Evolutionary conservation across 257 asterid genomes (phyloP).

Genomic region (Solanum habrochaites): DNA sequence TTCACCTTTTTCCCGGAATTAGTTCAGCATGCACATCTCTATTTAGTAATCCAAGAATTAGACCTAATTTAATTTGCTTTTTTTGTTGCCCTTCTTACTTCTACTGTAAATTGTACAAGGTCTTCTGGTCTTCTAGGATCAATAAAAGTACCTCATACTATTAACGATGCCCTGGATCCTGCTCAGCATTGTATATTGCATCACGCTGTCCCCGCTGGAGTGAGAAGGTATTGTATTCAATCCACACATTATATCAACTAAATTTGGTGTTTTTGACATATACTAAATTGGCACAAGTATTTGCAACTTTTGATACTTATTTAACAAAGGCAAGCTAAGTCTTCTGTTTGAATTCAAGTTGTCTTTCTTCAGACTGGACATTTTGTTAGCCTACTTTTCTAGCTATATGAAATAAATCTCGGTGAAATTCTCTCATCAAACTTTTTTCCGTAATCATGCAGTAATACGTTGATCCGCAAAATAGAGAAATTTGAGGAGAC

Average conservation of each 20-base stretch:
- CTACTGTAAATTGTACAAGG: neutral
- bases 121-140: slow-evolving; percentile 44
- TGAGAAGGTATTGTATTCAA: slow-evolving; percentile 42
- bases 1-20: neutral
- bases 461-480: slow-evolving; percentile 65
- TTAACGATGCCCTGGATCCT: slow-evolving; percentile 67
- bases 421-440: neutral
- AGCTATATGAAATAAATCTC: neutral
- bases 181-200: slow-evolving; percentile 78
- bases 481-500: slow-evolving; percentile 35
- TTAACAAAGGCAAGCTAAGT: neutral
- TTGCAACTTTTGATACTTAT: neutral
- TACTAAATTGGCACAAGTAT: neutral
- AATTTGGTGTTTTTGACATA: neutral
- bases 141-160: slow-evolving; percentile 56
- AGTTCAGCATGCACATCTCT: neutral
- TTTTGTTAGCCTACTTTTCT: neutral
- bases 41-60: neutral
- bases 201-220: slow-evolving; percentile 68
- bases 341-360: neutral
- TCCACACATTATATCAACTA: neutral
- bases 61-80: neutral
- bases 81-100: neutral
- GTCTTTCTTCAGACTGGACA: neutral
- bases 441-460: slow-evolving; percentile 6